These are phyloP conservation scores for Termitomyces sp. DNA, from an alignment of 1,284 basidiomycete species.

Conservation along the genomic window DNA sequence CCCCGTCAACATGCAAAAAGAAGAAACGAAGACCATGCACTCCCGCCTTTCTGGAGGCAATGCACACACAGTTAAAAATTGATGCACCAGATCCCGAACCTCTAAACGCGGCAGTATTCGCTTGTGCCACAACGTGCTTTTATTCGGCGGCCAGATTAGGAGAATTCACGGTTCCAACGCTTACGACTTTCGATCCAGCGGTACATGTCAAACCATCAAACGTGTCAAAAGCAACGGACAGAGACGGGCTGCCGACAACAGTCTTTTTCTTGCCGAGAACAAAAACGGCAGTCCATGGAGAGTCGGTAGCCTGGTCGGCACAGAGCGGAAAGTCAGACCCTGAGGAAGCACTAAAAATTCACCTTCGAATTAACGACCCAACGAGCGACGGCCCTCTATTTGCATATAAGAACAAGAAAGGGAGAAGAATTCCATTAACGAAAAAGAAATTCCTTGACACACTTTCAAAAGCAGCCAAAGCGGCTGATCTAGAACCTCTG, in stretches of 20 bases:
- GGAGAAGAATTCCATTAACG: background rate
- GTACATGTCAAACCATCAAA: constrained; percentile 20
- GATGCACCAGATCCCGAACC: constrained; percentile 2
- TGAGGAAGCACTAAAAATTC: background rate
- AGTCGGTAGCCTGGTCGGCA: constrained; percentile 12
- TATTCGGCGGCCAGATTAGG: constrained; percentile 26
- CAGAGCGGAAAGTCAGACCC: background rate
- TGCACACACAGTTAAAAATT: constrained; percentile 19
- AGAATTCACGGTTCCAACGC: constrained; percentile 30
- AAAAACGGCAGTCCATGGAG: constrained; percentile 21
- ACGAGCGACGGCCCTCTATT: constrained; percentile 2
- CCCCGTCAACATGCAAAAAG: constrained; percentile 19
- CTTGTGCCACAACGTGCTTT: constrained; percentile 31
- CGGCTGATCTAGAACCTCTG: background rate
- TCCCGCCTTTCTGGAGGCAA: constrained; percentile 11
- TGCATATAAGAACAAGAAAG: background rate
- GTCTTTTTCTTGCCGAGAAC: constrained; percentile 27
- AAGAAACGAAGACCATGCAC: constrained; percentile 24
- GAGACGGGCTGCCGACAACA: constrained; percentile 17
- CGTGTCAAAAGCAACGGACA: constrained; percentile 9
- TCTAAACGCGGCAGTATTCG: constrained; percentile 28
- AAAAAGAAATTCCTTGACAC: constrained; percentile 1
- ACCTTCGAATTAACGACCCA: constrained; percentile 4
- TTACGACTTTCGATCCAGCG: constrained; percentile 23
- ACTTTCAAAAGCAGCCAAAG: background rate